Evolutionary conservation across 2,329 filamentous ascomycete genomes (phyloP).

Genomic region (Pleurostoma richardsiae): DNA sequence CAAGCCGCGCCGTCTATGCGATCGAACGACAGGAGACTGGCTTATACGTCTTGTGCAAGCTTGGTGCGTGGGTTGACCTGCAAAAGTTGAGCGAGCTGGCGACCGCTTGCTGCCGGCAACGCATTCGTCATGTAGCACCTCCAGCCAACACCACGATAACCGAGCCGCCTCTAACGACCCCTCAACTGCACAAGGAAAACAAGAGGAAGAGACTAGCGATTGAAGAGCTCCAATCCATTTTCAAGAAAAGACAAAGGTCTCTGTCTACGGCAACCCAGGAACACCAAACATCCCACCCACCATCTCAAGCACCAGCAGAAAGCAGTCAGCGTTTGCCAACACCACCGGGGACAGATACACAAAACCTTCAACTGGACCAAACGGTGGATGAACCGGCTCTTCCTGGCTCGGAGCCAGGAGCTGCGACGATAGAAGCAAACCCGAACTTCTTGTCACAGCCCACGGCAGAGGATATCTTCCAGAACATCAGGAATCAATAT

Average conservation of each 20-base stretch:
- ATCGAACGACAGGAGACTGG: constrained; percentile 60
- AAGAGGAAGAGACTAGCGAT: constrained; percentile 56
- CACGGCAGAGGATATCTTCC: constrained; percentile 48
- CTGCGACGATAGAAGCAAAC: too few species aligned
- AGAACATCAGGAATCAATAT: constrained; percentile 54
- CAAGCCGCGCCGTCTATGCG: constrained; percentile 49
- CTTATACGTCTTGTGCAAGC: constrained; percentile 63
- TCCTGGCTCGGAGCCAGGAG: too few species aligned
- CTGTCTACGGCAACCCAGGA: constrained; percentile 33
- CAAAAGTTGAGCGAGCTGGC: constrained; percentile 45
- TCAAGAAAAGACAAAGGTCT: constrained; percentile 45
- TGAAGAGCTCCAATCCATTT: constrained; percentile 57
- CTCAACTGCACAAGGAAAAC: constrained; percentile 40
- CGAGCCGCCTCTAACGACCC: constrained; percentile 30
- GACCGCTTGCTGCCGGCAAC: constrained; percentile 35
- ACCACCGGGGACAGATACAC: constrained; percentile 2
- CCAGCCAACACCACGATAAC: constrained; percentile 4
- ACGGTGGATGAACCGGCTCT: too few species aligned
- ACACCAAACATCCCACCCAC: constrained; percentile 10
- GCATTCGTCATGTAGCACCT: constrained; percentile 16
- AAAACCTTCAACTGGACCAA: too few species aligned
- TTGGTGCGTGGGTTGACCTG: constrained; percentile 62
- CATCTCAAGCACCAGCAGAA: constrained; percentile 4
- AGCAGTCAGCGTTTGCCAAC: constrained; percentile 1
- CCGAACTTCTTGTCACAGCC: constrained; percentile 20